A percentile compares a stretch with the other conserved stretches of the same genome.
Conservation (phyloP, 257 asterid species). For the Solanum neorickii region DNA sequence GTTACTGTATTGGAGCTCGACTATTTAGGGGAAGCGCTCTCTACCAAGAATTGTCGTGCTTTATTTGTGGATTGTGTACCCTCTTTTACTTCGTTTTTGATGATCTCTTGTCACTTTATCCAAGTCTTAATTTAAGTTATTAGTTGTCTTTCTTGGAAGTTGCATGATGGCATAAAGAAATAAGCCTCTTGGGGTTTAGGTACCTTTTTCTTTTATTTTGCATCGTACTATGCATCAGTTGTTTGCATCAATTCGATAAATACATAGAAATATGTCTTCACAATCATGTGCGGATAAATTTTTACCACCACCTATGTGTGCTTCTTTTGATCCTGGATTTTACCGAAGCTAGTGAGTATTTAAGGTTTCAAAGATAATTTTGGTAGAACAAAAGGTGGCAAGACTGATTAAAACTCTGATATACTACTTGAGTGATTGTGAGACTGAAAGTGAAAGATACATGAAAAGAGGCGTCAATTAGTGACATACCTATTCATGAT, state of each 20-base stretch:
- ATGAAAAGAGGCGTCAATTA: neutral
- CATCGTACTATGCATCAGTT: neutral
- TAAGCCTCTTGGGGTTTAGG: slow-evolving; percentile 1
- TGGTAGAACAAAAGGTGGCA: neutral
- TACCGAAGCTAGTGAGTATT: neutral
- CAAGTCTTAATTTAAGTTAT: neutral
- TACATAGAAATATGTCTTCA: neutral
- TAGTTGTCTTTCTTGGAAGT: slow-evolving; percentile 5
- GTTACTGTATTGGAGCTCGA: too few species aligned
- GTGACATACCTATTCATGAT: neutral
- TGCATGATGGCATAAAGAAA: neutral
- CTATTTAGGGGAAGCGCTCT: too few species aligned
- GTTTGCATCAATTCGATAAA: neutral
- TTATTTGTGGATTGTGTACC: neutral
- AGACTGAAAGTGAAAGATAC: neutral
- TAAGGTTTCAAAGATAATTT: neutral
- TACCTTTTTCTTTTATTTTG: neutral
- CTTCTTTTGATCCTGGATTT: neutral
- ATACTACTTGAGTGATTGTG: neutral
- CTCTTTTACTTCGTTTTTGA: neutral
- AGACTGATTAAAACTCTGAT: neutral
- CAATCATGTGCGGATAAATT: neutral
- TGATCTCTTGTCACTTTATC: neutral
- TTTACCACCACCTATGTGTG: neutral
- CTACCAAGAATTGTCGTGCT: neutral